Conservation (phyloP, 164 flowering plant species). For the Nelumbo lutea region DNA sequence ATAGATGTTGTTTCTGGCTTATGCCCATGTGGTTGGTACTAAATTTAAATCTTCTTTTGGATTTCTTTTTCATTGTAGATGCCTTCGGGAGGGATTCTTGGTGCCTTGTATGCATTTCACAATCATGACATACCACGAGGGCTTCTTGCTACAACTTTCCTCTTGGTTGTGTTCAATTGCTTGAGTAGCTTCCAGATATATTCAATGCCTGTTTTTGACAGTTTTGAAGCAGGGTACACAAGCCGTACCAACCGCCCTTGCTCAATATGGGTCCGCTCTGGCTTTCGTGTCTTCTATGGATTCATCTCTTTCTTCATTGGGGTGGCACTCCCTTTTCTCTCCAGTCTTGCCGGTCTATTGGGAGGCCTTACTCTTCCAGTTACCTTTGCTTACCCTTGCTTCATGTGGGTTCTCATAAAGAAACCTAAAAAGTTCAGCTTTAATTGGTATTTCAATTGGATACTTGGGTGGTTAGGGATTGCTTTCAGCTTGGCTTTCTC, state of each 20-base stretch:
- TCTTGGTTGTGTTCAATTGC: conserved; percentile 92
- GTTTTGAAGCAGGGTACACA: conserved; percentile 94
- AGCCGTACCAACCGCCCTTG: conserved; percentile 97
- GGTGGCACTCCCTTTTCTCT: conserved; percentile 91
- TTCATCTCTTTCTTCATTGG: conserved; percentile 84
- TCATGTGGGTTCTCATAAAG: conserved; percentile 96
- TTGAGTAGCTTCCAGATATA: conserved; percentile 95
- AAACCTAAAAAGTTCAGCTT: conserved; percentile 74
- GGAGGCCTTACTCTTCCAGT: conserved; percentile 95
- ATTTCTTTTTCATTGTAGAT: conserved; percentile 38
- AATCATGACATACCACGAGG: conserved; percentile 80
- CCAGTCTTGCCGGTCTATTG: conserved; percentile 87
- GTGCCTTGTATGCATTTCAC: conserved; percentile 77
- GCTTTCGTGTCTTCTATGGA: conserved; percentile 88
- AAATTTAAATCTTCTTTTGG: not conserved
- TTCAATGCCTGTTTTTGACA: conserved; percentile 98
- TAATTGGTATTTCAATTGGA: conserved; percentile 93
- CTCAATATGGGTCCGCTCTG: conserved; percentile 91
- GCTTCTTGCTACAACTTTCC: conserved; percentile 81
- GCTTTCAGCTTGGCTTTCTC: conserved; percentile 93
- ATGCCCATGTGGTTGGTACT: not conserved
- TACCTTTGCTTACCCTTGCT: conserved; percentile 38
- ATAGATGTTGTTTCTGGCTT: too few species aligned
- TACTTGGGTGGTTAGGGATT: conserved; percentile 80
- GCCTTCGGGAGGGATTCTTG: conserved; percentile 87